Evolutionary conservation across 495 filamentous ascomycete species (phyloP).

Genomic region (Entonaema liquescens): DNA sequence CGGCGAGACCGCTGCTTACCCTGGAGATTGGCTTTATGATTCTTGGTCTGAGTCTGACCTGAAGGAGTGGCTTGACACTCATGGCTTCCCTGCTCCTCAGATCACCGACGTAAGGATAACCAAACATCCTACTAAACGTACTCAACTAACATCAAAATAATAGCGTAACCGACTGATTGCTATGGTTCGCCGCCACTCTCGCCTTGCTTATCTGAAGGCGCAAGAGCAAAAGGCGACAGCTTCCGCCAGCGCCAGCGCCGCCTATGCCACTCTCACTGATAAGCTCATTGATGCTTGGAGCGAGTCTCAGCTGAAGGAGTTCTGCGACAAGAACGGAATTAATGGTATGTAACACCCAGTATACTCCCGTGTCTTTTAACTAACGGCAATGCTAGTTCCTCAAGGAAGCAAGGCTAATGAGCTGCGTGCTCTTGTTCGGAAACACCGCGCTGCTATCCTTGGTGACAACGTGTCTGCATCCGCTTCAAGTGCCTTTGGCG

Average conservation of each 20-base stretch:
- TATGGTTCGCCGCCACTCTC: conserved; percentile 88
- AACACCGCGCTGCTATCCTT: conserved; percentile 79
- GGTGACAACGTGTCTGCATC: conserved; percentile 71
- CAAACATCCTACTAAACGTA: not conserved
- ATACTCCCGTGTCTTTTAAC: not conserved
- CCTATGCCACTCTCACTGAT: conserved; percentile 77
- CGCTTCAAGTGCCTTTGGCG: conserved; percentile 73
- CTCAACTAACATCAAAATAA: not conserved
- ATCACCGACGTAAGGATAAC: conserved; percentile 64
- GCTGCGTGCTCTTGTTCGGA: conserved; percentile 87
- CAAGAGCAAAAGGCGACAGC: conserved; percentile 68
- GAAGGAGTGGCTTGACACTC: conserved; percentile 85
- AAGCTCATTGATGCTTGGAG: conserved; percentile 89
- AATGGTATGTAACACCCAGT: conserved; percentile 40
- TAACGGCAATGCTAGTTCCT: conserved; percentile 77
- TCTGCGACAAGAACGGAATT: conserved; percentile 89
- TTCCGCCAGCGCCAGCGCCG: conserved; percentile 70
- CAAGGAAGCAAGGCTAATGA: conserved; percentile 92
- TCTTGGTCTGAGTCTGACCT: conserved; percentile 73
- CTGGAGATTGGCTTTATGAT: conserved; percentile 95
- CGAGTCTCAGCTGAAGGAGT: conserved; percentile 87
- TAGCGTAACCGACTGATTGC: conserved; percentile 88
- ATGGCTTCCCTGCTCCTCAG: conserved; percentile 88
- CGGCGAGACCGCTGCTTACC: conserved; percentile 82
- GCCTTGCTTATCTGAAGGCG: conserved; percentile 72